These are phyloP conservation scores for Cenchrus americanus DNA, from an alignment of 176 grass and related monocot species.

Conservation along the genomic window DNA sequence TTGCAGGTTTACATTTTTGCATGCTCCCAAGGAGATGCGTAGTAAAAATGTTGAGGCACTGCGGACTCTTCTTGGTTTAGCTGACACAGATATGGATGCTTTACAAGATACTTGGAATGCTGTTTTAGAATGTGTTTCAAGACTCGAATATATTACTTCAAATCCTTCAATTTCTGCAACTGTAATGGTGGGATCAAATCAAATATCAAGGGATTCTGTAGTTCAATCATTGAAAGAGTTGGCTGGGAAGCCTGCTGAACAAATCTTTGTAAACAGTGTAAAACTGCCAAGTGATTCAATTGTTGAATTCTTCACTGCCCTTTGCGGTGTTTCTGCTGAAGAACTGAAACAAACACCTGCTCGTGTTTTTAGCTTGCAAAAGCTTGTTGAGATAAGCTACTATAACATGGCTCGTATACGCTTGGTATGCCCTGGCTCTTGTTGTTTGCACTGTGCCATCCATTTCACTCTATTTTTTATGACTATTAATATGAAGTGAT, in stretches of 20 bases:
- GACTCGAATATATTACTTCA: constrained; percentile 95
- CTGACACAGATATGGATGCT: constrained; percentile 89
- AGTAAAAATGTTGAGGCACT: constrained; percentile 98
- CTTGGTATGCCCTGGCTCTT: constrained; percentile 64
- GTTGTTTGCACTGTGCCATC: constrained; percentile 31
- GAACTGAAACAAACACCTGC: constrained; percentile 96
- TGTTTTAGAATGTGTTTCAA: constrained; percentile 97
- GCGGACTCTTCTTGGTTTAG: constrained; percentile 85
- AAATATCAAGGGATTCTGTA: constrained; percentile 94
- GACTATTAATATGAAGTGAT: constrained; percentile 2
- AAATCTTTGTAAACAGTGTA: constrained; percentile 96
- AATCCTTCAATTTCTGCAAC: constrained; percentile 79
- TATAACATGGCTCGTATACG: constrained; percentile 99
- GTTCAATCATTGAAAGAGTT: constrained; percentile 88
- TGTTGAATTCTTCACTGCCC: constrained; percentile 93
- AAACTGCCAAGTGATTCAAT: constrained; percentile 96
- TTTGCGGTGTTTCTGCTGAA: constrained; percentile 92
- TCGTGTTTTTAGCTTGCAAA: constrained; percentile 97
- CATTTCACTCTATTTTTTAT: neutral
- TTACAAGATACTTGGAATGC: constrained; percentile 99
- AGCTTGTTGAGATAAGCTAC: constrained; percentile 99
- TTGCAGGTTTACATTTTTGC: constrained; percentile 96
- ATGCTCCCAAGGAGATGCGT: constrained; percentile 97
- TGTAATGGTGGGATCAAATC: constrained; percentile 97
- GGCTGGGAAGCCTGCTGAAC: constrained; percentile 92